phyloP scores from a whole-genome alignment of 192 early-diverging fungal species.

The Mortierella hygrophila region DNA sequence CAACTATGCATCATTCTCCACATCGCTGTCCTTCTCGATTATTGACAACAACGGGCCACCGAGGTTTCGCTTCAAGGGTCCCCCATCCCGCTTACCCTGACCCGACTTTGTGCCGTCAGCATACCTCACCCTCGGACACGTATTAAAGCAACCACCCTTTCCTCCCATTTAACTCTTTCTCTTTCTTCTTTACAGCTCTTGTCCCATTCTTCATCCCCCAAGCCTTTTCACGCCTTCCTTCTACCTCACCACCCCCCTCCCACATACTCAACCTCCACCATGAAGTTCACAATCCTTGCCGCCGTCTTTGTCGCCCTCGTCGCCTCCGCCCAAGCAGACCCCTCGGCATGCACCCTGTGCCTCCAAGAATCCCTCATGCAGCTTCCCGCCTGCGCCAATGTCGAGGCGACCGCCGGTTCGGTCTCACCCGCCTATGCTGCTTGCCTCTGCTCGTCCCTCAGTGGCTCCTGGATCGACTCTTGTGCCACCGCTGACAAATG shows the following conservation, averaged over 20 bases:
- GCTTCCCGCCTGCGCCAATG: constrained; percentile 26
- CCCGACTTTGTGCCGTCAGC: not conserved
- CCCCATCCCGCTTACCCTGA: not conserved
- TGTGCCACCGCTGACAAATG: constrained; percentile 24
- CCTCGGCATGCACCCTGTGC: constrained; percentile 31
- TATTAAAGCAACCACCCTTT: not conserved
- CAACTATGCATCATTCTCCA: too few species aligned
- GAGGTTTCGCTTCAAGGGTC: not conserved
- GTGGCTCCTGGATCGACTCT: constrained; percentile 32
- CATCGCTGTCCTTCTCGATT: too few species aligned
- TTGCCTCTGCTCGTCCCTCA: constrained; percentile 40
- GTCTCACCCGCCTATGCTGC: constrained; percentile 35
- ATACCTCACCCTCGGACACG: not conserved
- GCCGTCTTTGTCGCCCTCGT: constrained; percentile 7
- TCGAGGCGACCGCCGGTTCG: not conserved
- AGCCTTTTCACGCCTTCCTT: not conserved
- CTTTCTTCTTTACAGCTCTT: not conserved
- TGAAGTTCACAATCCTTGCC: constrained; percentile 33
- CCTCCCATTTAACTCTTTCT: not conserved
- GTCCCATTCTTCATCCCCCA: not conserved
- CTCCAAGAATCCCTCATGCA: constrained; percentile 29
- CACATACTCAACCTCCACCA: not conserved
- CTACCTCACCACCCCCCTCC: too few species aligned
- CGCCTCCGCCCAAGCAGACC: constrained; percentile 24
- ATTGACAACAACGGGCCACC: not conserved